Conservation (phyloP, 2,329 filamentous ascomycete species). For the Plectosphaerella plurivora region DNA sequence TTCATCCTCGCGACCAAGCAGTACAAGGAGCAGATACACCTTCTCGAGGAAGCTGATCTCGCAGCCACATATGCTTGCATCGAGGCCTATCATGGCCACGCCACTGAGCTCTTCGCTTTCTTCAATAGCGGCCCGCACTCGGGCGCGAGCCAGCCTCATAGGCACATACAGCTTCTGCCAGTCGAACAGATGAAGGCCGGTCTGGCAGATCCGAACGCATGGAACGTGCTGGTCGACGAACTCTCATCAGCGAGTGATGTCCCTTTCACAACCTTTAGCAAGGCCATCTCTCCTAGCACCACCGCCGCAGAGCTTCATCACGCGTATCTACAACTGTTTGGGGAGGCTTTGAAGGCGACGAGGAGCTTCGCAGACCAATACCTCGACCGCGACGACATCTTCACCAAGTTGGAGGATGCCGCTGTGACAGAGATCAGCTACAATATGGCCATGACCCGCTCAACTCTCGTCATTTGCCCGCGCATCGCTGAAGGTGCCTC, state of each 20-base stretch:
- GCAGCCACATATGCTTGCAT: constrained; percentile 59
- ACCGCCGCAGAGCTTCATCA: constrained; percentile 29
- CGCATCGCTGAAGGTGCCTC: constrained; percentile 45
- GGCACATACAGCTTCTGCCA: constrained; percentile 69
- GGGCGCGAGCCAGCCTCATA: constrained; percentile 67
- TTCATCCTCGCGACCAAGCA: constrained; percentile 66
- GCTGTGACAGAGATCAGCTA: constrained; percentile 46
- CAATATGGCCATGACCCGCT: constrained; percentile 56
- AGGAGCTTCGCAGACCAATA: constrained; percentile 7
- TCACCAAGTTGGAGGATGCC: neutral
- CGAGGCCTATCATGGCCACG: constrained; percentile 40
- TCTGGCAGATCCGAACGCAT: constrained; percentile 29
- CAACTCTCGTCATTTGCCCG: constrained; percentile 49
- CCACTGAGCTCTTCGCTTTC: constrained; percentile 53
- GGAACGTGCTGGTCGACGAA: constrained; percentile 44
- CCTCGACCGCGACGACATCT: neutral
- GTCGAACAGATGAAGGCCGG: constrained; percentile 58
- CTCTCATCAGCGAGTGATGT: constrained; percentile 19
- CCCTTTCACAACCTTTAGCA: constrained; percentile 42
- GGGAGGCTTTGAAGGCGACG: constrained; percentile 35
- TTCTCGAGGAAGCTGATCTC: constrained; percentile 58
- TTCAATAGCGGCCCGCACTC: constrained; percentile 68
- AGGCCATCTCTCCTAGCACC: constrained; percentile 28
- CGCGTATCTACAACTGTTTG: constrained; percentile 44
- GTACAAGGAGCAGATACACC: constrained; percentile 60